These are phyloP conservation scores for Tarenaya hassleriana DNA, from an alignment of 345 rosid genomes.

Conservation along the genomic window DNA sequence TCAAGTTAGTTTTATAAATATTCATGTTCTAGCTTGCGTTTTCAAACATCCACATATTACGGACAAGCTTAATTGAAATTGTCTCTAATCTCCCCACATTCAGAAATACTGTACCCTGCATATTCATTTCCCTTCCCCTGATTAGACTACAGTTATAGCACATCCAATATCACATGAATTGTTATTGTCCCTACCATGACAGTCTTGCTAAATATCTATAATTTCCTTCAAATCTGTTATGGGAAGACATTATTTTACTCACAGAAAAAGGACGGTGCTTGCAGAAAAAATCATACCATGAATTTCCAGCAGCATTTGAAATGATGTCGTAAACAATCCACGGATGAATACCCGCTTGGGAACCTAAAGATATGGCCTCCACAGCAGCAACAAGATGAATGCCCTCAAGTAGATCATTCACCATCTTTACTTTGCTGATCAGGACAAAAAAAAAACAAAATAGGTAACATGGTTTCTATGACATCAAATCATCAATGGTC, in stretches of 20 bases:
- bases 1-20: neutral
- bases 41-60: conserved; percentile 7
- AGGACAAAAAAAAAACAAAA: conserved; percentile 3
- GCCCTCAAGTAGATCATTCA: conserved; percentile 75
- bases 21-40: neutral
- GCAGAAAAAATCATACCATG: conserved; percentile 53
- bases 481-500: conserved; percentile 1
- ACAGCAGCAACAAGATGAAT: conserved; percentile 81
- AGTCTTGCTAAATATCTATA: neutral
- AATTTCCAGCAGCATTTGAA: conserved; percentile 97
- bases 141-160: neutral
- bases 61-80: conserved; percentile 7
- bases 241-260: neutral
- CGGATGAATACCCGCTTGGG: conserved; percentile 71
- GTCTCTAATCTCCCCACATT: conserved; percentile 14
- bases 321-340: conserved; percentile 90
- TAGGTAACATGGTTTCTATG: conserved; percentile 4
- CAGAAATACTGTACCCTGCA: conserved; percentile 1
- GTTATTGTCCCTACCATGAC: neutral
- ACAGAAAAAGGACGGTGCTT: conserved; percentile 1
- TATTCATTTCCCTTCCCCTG: neutral
- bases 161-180: conserved; percentile 12
- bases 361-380: conserved; percentile 81
- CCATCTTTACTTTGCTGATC: conserved; percentile 72
- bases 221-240: neutral